Conservation (phyloP, 164 flowering plant genomes). For the Aristolochia contorta region DNA sequence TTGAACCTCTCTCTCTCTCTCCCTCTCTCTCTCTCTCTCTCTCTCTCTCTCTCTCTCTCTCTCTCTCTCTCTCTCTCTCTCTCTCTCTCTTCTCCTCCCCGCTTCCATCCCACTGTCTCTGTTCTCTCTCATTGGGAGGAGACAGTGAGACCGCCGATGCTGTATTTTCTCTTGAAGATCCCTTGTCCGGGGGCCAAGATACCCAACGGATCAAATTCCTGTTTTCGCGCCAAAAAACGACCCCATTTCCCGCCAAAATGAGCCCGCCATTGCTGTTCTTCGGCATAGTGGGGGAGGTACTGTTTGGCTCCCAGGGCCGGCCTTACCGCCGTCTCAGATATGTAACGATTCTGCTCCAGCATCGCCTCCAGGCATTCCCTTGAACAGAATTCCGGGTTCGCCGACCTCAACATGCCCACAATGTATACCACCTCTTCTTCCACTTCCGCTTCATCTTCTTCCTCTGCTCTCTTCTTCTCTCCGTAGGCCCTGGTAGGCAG, state of each 20-base stretch:
- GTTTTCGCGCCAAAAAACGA: slow-evolving; percentile 46
- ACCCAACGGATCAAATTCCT: slow-evolving; percentile 62
- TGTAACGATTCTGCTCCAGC: slow-evolving; percentile 13
- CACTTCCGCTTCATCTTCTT: neutral
- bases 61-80: neutral
- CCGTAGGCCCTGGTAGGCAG: slow-evolving; percentile 9
- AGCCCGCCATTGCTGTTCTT: slow-evolving; percentile 54
- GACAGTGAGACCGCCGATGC: neutral
- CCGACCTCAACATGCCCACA: slow-evolving; percentile 23
- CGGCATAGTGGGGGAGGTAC: slow-evolving; percentile 59
- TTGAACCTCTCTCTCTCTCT: too few relatives aligned
- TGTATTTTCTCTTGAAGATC: slow-evolving; percentile 44
- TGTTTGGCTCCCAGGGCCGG: slow-evolving; percentile 50
- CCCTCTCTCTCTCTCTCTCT: neutral
- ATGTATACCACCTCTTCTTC: slow-evolving; percentile 13
- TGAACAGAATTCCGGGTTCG: slow-evolving; percentile 12
- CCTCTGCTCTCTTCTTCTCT: neutral
- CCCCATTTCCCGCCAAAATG: slow-evolving; percentile 80
- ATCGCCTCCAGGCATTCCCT: slow-evolving; percentile 13
- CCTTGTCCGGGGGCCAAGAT: slow-evolving; percentile 82
- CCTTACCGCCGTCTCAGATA: slow-evolving; percentile 10
- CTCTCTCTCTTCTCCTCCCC: neutral
- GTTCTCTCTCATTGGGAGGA: too few relatives aligned
- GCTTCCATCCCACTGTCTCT: too few relatives aligned
- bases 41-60: neutral